Base-by-base conservation (phyloP, 805 yeast species). In the Yarrowia osloensis region DNA sequence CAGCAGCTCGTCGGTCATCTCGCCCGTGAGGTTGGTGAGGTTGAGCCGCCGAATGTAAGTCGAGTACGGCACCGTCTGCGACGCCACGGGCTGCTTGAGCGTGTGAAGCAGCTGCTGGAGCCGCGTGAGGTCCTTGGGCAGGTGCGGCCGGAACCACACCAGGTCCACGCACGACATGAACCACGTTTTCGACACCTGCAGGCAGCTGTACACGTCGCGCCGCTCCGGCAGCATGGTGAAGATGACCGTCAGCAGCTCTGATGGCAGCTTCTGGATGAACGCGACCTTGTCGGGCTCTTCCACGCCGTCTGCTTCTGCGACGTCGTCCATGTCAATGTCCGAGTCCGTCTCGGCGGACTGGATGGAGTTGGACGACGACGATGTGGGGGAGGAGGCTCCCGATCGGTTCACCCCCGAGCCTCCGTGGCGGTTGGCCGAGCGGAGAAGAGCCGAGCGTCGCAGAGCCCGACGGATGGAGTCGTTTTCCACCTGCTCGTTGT, bases 61-160 rank as follows among this genome's bases (percentile, higher is more conserved):
- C 69, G 77, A 74, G 11, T 70, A 69, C 87, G 81, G 77, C 86
- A 89, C 75, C 87, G 86, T 86, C 90, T 88, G 70, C 81, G 82
- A 0, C 90, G 86, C 44, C 77, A 73, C 4, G 69, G 74, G 66
- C 80, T 76, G 70, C 50, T 79, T 79, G 82, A 88, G 83, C 49
- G 91, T 85, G 50, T 80, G 78, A 26, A 68, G 57, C 57, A 83
- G 79, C 61, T 92, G 82, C 69, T 84, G 84, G 50, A 77, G 77
- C 70, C 86, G 83, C 2, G 86, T 80, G 1, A 74, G 68, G 54
- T 80, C 81, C 68, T 81, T 80, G 69, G 83, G 84, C 76, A 90
- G 81, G 49, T 84, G 85, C 3, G 98, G 97, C 68, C 98, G 84
- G 74, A 90, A 90, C 96, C 97, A 93, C 33, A 93, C 79, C 47